These are phyloP conservation scores for Solanum piurae DNA, from an alignment of 257 asterid genomes.

Conservation along the genomic window DNA sequence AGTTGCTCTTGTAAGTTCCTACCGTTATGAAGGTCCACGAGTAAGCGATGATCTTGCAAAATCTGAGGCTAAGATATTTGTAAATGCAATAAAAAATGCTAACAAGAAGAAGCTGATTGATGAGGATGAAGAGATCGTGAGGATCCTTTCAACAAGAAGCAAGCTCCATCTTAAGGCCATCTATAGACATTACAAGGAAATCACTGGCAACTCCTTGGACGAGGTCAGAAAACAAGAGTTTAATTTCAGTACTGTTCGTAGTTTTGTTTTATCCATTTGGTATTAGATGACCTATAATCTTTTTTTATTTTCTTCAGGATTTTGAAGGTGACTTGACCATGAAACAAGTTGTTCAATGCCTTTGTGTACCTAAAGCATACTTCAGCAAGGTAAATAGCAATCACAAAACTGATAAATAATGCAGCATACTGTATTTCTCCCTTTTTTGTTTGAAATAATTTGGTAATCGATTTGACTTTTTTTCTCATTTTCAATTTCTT, in stretches of 20 bases:
- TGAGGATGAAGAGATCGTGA: constrained; percentile 45
- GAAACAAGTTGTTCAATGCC: constrained; percentile 50
- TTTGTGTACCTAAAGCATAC: constrained; percentile 47
- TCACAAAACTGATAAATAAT: neutral
- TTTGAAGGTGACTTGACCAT: constrained; percentile 22
- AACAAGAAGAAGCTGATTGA: constrained; percentile 12
- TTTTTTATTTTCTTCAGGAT: constrained; percentile 26
- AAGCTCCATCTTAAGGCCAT: constrained; percentile 51
- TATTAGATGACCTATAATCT: neutral
- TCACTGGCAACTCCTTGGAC: constrained; percentile 42
- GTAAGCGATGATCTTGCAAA: constrained; percentile 49
- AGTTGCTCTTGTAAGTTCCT: constrained; percentile 63
- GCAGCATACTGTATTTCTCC: neutral
- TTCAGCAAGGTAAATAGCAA: constrained; percentile 42
- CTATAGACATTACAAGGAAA: constrained; percentile 59
- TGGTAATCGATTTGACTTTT: neutral
- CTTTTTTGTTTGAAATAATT: neutral
- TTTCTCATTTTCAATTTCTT: neutral
- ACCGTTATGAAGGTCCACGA: constrained; percentile 73
- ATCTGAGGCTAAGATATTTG: constrained; percentile 54
- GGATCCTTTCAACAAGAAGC: constrained; percentile 69
- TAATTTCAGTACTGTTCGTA: neutral
- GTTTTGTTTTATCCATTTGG: too few species aligned
- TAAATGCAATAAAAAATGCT: constrained; percentile 22
- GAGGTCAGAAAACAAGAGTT: constrained; percentile 29